phyloP scores from a whole-genome alignment of 2,329 filamentous ascomycete genomes.

The Hyphodiscus sp. region DNA sequence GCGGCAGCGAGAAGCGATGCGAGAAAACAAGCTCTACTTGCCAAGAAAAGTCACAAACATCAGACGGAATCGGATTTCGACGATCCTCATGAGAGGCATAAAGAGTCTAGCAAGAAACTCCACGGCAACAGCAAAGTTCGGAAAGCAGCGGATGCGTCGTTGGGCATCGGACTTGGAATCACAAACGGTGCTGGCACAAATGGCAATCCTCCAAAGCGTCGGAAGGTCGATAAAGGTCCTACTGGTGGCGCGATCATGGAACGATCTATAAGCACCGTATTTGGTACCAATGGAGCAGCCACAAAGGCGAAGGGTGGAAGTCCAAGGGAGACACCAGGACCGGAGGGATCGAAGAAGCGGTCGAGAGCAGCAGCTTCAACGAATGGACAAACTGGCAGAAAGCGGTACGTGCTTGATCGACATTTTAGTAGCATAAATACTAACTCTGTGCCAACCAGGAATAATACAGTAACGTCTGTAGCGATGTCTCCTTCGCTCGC shows the following conservation, averaged over 20 bases:
- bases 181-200: slow-evolving; percentile 46
- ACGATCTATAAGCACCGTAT: slow-evolving; percentile 57
- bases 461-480: slow-evolving; percentile 40
- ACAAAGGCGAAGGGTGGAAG: slow-evolving; percentile 56
- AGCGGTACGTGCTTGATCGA: slow-evolving; percentile 53
- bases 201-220: slow-evolving; percentile 59
- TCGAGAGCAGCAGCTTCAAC: slow-evolving; percentile 57
- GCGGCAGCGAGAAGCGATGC: slow-evolving; percentile 78
- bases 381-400: slow-evolving; percentile 63
- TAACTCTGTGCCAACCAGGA: slow-evolving; percentile 29
- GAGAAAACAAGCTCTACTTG: slow-evolving; percentile 72
- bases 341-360: slow-evolving; percentile 64
- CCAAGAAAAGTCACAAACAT: slow-evolving; percentile 53
- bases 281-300: slow-evolving; percentile 39
- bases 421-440: slow-evolving; percentile 1
- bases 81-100: slow-evolving; percentile 48
- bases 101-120: slow-evolving; percentile 50
- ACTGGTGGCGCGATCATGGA: slow-evolving; percentile 52
- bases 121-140: slow-evolving; percentile 54
- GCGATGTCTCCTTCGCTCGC: slow-evolving; percentile 62
- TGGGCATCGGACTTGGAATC: slow-evolving; percentile 58
- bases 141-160: slow-evolving; percentile 49
- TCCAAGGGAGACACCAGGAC: slow-evolving; percentile 61
- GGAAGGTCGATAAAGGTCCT: slow-evolving; percentile 68
- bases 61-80: slow-evolving; percentile 76